Base-by-base conservation (phyloP, 2,329 filamentous ascomycete genomes). In the Talaromyces sp. region DNA sequence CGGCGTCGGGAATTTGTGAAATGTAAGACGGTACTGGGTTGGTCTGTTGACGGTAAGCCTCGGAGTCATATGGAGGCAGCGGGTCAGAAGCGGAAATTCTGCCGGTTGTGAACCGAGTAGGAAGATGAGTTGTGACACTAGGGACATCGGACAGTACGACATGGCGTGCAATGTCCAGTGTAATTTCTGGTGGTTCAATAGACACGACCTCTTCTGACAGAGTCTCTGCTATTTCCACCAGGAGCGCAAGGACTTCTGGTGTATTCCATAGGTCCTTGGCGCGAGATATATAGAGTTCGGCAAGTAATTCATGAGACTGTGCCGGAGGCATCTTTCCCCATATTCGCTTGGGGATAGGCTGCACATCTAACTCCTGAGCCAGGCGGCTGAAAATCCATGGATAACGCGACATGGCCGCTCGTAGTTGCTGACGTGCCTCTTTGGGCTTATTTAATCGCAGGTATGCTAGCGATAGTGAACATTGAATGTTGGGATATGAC, bases 261-360 rank as follows among this genome's bases (percentile, higher is more conserved):
- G 86, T 91, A 69, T 91, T 91, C 92, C 92, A 97, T 3, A 96
- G 77, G 64, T 93, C 89, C 67, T 91, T 93, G 4, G 88, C 82
- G 45, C 88, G 84, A 58, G 84, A 80, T 28, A 90, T 80, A 68
- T 96, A 96, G 2, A 96, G 80, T 66, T 88, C 84, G 4, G 85
- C 84, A 66, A 90, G 83, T 37, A 96, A 81, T 57, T 83, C 80
- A 63, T 91, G 83, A 46, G 85, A 80, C 11, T 82, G 78, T 31
- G 84, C 82, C 0, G 86, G 81, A 5, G 89, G 84, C 66, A 84
- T 81, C 61, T 86, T 82, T 53, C 89, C 92, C 93, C 94, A 97
- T 33, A 97, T 83, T 0, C 85, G 83, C 35, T 86, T 86, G 1
- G 94, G 92, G 7, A 89, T 78, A 6, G 82, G 80, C 13, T 91